Base-by-base conservation (phyloP, 2,329 filamentous ascomycete genomes). In the Hymenoscyphus scutula region DNA sequence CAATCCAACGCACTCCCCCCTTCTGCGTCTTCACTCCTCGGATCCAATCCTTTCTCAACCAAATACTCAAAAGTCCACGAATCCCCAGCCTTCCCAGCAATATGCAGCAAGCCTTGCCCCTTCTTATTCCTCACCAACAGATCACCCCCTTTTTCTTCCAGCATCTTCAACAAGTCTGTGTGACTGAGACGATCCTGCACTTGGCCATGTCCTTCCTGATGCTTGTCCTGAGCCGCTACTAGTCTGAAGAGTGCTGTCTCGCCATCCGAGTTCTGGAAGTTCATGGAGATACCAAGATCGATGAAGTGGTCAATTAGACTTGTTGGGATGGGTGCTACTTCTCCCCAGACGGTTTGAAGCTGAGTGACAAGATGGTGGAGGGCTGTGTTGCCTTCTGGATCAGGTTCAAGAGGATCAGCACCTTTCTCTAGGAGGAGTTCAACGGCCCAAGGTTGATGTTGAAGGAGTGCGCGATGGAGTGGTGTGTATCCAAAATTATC, bases 1-100 rank as follows among this genome's bases (percentile, higher is more conserved):
- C 67, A 56, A 62, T 68, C 67, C 56, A 68, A 55, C 7, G 62
- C 61, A 51, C 55, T 67, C 60, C 59, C 66, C 23, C 59, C 53
- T 48, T 63, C 60, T 5, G 30, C 55, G 65, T 68, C 63, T 48
- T 68, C 67, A 5, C 29, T 25, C 59, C 62, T 59, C 29, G 63
- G 61, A 64, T 68, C 58, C 25, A 54, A 56, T 1, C 61, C 61
- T 30, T 56, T 32, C 15, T 27, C 29, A 30, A 63, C 32, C 53
- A 63, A 17, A 27, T 56, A 48, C n/a, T 53, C 38, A 53, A 63
- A 63, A 17, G 41, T n/a, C 6, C 15, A 25, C 27, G 19, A 1
- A 27, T 25, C 13, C 17, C 27, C 41, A 2, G 13, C 37, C 29
- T 56, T 54, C 27, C 25, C 48, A 25, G 55, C 53, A 30, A 53